Percentiles rank a stretch among this genome's conserved stretches.
phyloP scores from a whole-genome alignment of 257 asterid genomes.

The Coffea eugenioides region DNA sequence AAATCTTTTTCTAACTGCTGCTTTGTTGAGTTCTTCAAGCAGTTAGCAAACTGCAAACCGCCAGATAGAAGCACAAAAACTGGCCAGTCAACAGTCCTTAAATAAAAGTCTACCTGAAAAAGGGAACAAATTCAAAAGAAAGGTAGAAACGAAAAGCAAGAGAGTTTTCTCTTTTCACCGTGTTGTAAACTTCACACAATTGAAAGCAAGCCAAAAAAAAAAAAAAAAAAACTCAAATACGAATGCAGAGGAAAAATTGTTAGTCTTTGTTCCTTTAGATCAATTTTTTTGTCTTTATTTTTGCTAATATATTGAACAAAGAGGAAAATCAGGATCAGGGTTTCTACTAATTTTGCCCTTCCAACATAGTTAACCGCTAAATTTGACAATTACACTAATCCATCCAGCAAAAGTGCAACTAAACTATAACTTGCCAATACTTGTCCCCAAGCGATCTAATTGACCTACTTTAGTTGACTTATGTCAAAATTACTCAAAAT shows the following conservation, averaged over 20 bases:
- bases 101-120: not conserved
- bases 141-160: not conserved
- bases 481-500: conserved; percentile 1
- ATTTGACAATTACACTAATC: no score
- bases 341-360: no score
- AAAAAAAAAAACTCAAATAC: no score
- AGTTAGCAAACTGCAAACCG: not conserved
- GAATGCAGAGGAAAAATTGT: not conserved
- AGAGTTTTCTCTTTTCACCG: not conserved
- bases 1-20: conserved; percentile 9
- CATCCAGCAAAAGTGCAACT: no score
- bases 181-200: not conserved
- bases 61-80: not conserved
- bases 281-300: no score
- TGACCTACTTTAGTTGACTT: not conserved
- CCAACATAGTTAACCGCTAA: no score
- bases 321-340: not conserved
- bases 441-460: not conserved
- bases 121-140: not conserved
- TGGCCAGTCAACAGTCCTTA: conserved; percentile 26
- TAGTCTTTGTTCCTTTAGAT: no score
- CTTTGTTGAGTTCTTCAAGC: conserved; percentile 7
- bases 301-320: not conserved
- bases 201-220: no score
- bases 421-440: not conserved